Percentiles rank a stretch among this genome's conserved stretches.
phyloP scores from a whole-genome alignment of 495 filamentous ascomycete genomes.

The Xylaria venustula region DNA sequence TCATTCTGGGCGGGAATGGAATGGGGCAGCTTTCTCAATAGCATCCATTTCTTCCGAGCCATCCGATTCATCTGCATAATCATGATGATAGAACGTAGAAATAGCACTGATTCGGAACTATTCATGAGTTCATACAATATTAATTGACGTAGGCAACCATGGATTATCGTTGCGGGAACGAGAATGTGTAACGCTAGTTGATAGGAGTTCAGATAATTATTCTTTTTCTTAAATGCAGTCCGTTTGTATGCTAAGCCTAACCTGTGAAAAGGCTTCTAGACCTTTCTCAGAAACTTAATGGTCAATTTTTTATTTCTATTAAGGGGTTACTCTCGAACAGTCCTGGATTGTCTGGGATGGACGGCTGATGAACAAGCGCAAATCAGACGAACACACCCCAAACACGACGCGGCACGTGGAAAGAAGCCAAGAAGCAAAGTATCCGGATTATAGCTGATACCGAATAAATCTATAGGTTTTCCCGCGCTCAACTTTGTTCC shows the following conservation, averaged over 20 bases:
- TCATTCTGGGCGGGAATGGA: too few species aligned
- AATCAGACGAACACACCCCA: slow-evolving; percentile 7
- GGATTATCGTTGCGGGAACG: too few species aligned
- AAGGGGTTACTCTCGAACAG: slow-evolving; percentile 4
- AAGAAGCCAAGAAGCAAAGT: not conserved
- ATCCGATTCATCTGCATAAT: not conserved
- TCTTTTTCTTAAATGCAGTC: too few species aligned
- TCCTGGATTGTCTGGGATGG: slow-evolving; percentile 4
- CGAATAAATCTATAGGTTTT: not conserved
- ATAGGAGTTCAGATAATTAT: too few species aligned
- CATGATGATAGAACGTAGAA: too few species aligned
- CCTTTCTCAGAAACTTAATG: too few species aligned
- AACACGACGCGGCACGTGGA: not conserved
- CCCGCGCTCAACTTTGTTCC: not conserved
- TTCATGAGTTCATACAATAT: too few species aligned
- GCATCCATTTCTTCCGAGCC: not conserved
- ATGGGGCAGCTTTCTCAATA: not conserved
- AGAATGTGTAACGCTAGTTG: too few species aligned
- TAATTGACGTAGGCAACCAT: too few species aligned
- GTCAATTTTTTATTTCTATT: not conserved
- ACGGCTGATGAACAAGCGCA: slow-evolving; percentile 5
- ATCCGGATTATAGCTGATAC: not conserved
- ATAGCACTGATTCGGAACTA: too few species aligned
- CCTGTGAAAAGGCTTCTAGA: too few species aligned
- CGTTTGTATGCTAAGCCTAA: too few species aligned